Conservation (phyloP, 805 yeast genomes). For the Wickerhamiella azyma region DNA sequence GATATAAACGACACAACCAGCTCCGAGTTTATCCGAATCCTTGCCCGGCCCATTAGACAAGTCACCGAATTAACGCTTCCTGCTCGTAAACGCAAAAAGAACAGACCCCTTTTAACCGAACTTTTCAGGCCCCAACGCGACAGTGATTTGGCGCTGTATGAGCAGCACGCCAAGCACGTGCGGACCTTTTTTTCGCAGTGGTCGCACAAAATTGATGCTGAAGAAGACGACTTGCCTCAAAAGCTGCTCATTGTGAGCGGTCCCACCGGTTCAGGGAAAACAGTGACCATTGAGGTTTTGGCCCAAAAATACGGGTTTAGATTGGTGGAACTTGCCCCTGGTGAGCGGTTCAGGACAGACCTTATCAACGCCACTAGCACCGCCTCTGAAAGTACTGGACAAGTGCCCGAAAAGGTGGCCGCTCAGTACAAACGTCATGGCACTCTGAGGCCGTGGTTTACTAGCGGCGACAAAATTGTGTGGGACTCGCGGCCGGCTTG, state of each 20-base stretch:
- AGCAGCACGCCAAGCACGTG: conserved; percentile 6
- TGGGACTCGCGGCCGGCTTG: conserved; percentile 10
- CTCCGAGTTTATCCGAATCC: neutral
- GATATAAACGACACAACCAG: neutral
- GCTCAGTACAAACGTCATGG: neutral
- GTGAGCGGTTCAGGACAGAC: neutral
- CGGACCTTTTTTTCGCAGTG: conserved; percentile 5
- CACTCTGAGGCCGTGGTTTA: neutral
- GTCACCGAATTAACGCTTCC: neutral
- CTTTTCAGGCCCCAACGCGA: conserved; percentile 2
- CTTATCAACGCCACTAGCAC: conserved; percentile 1
- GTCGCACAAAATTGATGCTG: conserved; percentile 1
- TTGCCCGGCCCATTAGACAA: neutral
- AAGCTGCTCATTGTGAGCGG: conserved; percentile 71
- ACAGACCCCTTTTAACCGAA: conserved; percentile 1
- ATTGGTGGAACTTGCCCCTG: neutral
- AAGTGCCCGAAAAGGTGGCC: neutral
- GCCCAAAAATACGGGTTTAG: conserved; percentile 6
- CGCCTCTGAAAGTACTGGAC: conserved; percentile 3
- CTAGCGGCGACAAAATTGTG: neutral
- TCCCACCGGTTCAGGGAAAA: conserved; percentile 89
- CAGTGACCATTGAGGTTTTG: conserved; percentile 72
- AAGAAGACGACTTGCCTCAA: neutral
- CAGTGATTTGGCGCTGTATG: conserved; percentile 2
- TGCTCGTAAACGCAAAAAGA: neutral